Evolutionary conservation across 2,329 filamentous ascomycete species (phyloP).

Genomic region (Colletotrichum sp.): DNA sequence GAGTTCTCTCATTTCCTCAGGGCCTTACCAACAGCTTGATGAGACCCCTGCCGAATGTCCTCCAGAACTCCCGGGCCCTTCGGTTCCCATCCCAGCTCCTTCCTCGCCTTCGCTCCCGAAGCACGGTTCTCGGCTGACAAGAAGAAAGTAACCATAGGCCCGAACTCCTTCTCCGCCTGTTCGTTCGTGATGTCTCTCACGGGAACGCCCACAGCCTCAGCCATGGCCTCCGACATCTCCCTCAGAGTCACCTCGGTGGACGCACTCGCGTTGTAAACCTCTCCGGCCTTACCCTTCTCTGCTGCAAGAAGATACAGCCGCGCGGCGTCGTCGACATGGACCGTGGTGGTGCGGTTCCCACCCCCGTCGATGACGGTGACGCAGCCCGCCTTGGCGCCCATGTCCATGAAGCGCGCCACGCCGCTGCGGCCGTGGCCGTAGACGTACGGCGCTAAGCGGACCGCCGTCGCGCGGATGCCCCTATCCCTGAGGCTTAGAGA

Average conservation of each 20-base stretch:
- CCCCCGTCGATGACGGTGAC: not conserved
- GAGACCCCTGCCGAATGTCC: conserved; percentile 33
- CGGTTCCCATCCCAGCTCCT: conserved; percentile 41
- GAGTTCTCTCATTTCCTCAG: conserved; percentile 3
- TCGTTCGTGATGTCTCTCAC: conserved; percentile 25
- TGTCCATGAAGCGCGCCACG: not conserved
- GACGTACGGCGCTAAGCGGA: not conserved
- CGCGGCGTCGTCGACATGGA: not conserved
- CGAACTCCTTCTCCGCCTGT: conserved; percentile 26
- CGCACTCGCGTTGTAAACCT: conserved; percentile 36
- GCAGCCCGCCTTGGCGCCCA: not conserved
- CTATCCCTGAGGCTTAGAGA: fast-evolving
- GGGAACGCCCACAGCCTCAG: conserved; percentile 24
- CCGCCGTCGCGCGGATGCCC: not conserved
- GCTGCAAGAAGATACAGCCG: not conserved
- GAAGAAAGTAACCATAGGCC: conserved; percentile 36
- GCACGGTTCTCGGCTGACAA: conserved; percentile 35
- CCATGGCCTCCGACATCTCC: conserved; percentile 30
- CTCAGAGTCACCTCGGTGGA: conserved; percentile 32
- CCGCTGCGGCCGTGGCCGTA: not conserved
- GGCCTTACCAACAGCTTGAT: conserved; percentile 19
- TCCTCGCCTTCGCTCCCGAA: conserved; percentile 37
- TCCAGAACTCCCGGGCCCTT: conserved; percentile 35
- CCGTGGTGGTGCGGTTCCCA: not conserved
- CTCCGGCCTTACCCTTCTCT: conserved; percentile 29